Base-by-base conservation (phyloP, 805 yeast species). In the Millerozyma acaciae region DNA sequence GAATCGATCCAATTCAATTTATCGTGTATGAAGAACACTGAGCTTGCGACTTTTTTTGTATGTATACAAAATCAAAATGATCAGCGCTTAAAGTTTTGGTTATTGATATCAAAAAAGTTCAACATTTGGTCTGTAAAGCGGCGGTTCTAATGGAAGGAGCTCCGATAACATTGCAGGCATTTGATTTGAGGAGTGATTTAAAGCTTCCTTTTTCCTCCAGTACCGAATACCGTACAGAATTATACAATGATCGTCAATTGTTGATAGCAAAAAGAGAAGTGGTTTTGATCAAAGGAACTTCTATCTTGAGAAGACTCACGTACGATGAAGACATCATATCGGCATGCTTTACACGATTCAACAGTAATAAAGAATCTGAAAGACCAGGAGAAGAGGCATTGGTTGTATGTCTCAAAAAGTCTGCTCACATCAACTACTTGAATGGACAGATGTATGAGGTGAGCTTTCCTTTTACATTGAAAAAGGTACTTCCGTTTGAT, bases 401-500 rank as follows among this genome's bases (percentile, higher is more conserved):
- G 27, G 84, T 76, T 2, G 78, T 87, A 1, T 70, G 86, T 19
- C 56, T 83, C 30, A 54, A 56, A 25, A 82, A 78, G 35, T 65
- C 75, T 5, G 84, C 84, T 0, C 66, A 80, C 38, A 68, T 85
- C 1, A 85, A 81, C 50, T 73, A 73, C 35, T 56, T 59, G 4
- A 73, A 73, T 38, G 93, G 93, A 2, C 67, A 74, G 18, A 65
- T 74, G 1, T 75, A 75, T 37, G 67, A 73, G 1, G 72, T 80
- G 8, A 78, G 77, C 43, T 75, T 88, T 40, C 94, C 96, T 0
- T 84, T 87, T 42, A 60, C 62, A 5, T 69, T 84, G 16, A 67
- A 62, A 22, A 65, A 65, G 17, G 89, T 82, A 2, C 71, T 81
- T 39, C 71, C 82, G 8, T 82, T 78, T 47, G 77, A 76, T 16